These are phyloP conservation scores for Oryza glaberrima DNA, from an alignment of 176 grass and related monocot genomes.

Conservation along the genomic window DNA sequence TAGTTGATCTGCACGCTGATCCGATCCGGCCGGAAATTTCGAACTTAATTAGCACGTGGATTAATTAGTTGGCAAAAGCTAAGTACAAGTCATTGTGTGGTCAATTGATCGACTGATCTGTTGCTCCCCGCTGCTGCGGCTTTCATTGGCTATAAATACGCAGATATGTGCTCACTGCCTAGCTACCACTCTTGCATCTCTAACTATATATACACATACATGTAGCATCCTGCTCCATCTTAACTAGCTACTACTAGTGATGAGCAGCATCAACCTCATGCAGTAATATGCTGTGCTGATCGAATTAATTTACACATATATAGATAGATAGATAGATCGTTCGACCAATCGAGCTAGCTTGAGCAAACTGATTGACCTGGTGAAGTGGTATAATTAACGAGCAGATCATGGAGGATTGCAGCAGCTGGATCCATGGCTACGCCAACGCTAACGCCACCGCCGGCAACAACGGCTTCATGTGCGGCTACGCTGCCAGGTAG, in stretches of 20 bases:
- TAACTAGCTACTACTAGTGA: neutral
- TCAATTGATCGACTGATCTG: neutral
- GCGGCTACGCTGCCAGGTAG: conserved; percentile 50
- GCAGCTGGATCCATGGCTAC: conserved; percentile 40
- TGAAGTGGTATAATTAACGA: neutral
- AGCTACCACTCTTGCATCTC: neutral
- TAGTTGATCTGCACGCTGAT: too few species aligned
- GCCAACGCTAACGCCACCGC: neutral
- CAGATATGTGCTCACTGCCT: neutral
- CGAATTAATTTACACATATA: neutral
- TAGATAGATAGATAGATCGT: neutral
- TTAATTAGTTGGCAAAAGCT: neutral
- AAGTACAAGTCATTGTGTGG: neutral
- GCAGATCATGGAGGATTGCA: conserved; percentile 35
- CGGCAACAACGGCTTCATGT: conserved; percentile 46
- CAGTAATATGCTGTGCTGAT: neutral
- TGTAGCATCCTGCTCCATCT: too few species aligned
- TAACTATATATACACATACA: too few species aligned
- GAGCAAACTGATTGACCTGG: neutral
- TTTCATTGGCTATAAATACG: neutral
- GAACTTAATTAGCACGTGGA: neutral
- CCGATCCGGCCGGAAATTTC: neutral
- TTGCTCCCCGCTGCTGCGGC: neutral
- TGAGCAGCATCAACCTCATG: neutral
- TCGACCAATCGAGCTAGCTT: neutral